Percentiles rank a stretch among this genome's conserved stretches.
Evolutionary conservation across 495 filamentous ascomycete species (phyloP).

Genomic region (Trichoderma gamsii): DNA sequence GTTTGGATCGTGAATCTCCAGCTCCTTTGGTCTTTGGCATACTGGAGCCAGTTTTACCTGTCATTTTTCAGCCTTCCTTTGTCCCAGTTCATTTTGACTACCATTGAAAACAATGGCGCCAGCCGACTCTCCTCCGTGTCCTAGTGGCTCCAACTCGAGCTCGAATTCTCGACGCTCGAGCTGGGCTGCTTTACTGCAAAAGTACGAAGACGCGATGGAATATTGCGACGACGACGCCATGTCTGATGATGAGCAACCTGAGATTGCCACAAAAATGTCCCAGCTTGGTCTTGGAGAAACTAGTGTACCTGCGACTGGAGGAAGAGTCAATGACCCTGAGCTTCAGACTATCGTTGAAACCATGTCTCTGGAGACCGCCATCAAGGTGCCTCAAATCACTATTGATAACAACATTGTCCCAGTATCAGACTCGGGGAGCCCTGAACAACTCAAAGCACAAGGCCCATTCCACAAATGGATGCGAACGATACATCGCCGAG

Average conservation of each 20-base stretch:
- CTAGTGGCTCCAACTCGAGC: background rate
- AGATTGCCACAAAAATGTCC: background rate
- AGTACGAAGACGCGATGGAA: background rate
- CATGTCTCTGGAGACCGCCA: background rate
- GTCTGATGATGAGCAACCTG: background rate
- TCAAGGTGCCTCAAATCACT: background rate
- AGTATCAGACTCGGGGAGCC: background rate
- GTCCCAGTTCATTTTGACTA: background rate
- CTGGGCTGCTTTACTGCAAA: background rate
- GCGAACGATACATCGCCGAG: conserved; percentile 47
- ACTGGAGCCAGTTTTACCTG: conserved; percentile 7
- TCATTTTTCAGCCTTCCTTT: background rate
- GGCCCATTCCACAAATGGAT: conserved; percentile 55
- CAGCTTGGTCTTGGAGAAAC: background rate
- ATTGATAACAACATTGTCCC: background rate
- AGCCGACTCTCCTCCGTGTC: background rate
- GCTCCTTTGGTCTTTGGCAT: background rate
- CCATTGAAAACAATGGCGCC: background rate
- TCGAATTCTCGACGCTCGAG: background rate
- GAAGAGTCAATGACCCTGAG: background rate
- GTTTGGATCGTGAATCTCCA: conserved; percentile 4
- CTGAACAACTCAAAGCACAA: background rate
- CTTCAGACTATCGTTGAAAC: background rate
- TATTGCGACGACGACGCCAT: background rate
- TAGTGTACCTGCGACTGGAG: background rate